phyloP scores from a whole-genome alignment of 1,284 basidiomycete species.

The Gomphus bonarii region DNA sequence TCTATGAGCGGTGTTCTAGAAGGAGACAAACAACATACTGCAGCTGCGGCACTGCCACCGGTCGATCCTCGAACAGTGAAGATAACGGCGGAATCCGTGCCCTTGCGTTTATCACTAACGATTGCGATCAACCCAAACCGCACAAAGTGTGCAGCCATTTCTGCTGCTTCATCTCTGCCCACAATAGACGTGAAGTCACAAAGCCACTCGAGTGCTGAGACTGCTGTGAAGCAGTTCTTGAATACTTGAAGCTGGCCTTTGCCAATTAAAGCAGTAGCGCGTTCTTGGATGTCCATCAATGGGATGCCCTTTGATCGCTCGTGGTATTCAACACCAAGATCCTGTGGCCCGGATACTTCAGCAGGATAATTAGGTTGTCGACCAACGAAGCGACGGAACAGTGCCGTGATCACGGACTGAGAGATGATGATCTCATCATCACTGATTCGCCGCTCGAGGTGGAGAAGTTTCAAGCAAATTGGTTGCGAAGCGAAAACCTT shows the following conservation, averaged over 20 bases:
- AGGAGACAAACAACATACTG: slow-evolving; percentile 35
- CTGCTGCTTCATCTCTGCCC: slow-evolving; percentile 92
- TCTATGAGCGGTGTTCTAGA: slow-evolving; percentile 9
- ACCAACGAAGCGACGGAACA: slow-evolving; percentile 93
- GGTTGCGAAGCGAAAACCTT: slow-evolving; percentile 88
- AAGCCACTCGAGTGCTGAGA: slow-evolving; percentile 90
- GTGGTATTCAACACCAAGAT: slow-evolving; percentile 67
- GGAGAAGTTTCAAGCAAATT: slow-evolving; percentile 96
- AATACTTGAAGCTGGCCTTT: slow-evolving; percentile 37
- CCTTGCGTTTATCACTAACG: slow-evolving; percentile 81
- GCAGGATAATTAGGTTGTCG: slow-evolving; percentile 70
- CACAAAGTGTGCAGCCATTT: slow-evolving; percentile 96
- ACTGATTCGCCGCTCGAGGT: slow-evolving; percentile 83
- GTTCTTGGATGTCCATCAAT: slow-evolving; percentile 58
- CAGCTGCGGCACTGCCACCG: slow-evolving; percentile 61
- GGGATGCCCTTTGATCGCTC: slow-evolving; percentile 73
- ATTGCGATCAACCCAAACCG: slow-evolving; percentile 86
- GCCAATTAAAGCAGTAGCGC: slow-evolving; percentile 36
- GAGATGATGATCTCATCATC: slow-evolving; percentile 99
- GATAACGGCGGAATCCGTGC: slow-evolving; percentile 81
- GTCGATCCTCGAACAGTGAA: slow-evolving; percentile 76
- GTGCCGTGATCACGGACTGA: slow-evolving; percentile 84
- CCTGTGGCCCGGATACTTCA: slow-evolving; percentile 35
- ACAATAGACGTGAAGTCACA: slow-evolving; percentile 96
- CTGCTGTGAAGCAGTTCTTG: slow-evolving; percentile 81